Evolutionary conservation across 2,329 filamentous ascomycete genomes (phyloP).

Genomic region (Phyllosticta citribraziliensis): DNA sequence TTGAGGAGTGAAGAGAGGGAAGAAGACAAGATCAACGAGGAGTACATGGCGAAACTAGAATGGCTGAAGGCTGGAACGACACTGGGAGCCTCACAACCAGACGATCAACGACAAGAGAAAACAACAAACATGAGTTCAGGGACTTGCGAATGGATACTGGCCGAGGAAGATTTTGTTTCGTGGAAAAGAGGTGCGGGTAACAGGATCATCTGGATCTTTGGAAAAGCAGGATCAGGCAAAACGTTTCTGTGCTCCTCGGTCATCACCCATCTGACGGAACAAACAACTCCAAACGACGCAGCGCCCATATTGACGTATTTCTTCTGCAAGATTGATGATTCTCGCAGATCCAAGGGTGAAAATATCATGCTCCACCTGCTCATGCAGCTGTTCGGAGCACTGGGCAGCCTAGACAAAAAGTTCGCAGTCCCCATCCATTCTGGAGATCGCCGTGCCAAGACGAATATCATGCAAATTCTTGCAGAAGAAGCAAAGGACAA

Average conservation of each 20-base stretch:
- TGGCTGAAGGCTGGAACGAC: neutral
- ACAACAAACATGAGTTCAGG: neutral
- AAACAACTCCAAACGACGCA: neutral
- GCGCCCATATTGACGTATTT: neutral
- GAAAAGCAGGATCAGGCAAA: neutral
- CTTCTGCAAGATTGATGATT: neutral
- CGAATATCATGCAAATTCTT: neutral
- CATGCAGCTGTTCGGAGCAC: neutral
- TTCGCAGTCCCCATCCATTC: neutral
- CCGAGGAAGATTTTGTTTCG: neutral
- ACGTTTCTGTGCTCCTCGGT: neutral
- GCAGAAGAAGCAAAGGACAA: neutral
- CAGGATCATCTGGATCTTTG: neutral
- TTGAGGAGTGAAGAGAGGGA: neutral
- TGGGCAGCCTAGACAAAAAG: neutral
- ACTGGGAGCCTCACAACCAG: neutral
- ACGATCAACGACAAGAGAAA: neutral
- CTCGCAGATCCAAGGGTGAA: neutral
- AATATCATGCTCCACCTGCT: neutral
- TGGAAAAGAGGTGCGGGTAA: neutral
- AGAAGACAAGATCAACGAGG: neutral
- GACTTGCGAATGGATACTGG: neutral
- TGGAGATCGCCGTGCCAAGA: neutral
- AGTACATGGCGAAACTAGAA: neutral
- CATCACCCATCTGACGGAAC: neutral